Evolutionary conservation across 768 basidiomycete species (phyloP), one percentile per base, ranked within the genome.

Genomic region (Termitomyces sp.): DNA sequence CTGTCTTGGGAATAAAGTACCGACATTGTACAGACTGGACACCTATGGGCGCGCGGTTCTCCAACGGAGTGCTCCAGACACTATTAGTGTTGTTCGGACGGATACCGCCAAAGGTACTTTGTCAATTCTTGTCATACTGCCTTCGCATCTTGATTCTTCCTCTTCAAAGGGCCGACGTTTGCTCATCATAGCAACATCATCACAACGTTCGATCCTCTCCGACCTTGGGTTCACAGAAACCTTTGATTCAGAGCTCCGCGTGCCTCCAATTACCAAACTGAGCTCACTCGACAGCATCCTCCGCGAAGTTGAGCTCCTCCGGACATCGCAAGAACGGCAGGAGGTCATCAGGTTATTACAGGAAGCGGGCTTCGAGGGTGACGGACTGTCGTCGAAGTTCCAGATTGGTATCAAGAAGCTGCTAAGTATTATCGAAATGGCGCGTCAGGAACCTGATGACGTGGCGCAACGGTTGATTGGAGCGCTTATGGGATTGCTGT

Each of bases 21-120:
- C 53, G n/a, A 62, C 41, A 46, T 12, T 27, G 36, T 31, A 13
- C 59, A 94, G 96, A 98, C 62, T 99, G 94, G 90, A 94, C 93
- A 6, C 93, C 95, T 4, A 88, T 99, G 73, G 96, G 96, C 2
- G 92, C 89, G n/a, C 80, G 94, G 48, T 99, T 98, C 74, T 98
- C 96, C 1, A 98, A 98, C 69, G 78, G 87, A 8, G 92, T 98
- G 5, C 77, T 99, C 24, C 97, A 98, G 70, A 80, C 95, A 0
- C 73, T 99, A 18, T 76, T 97, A 51, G 95, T 98, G 0, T 76
- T 99, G 26, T 85, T 98, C 59, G 85, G 84, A 46, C 87, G 92
- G 60, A 81, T 90, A 59, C 97, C 97, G 43, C 97, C 97, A 0
- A 97, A 97, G 82, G 94, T 92, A 61, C 42, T 74, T 61, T 53